A percentile compares a stretch with the other conserved stretches of the same genome.
These are phyloP conservation scores for Endoconidiophora polonica DNA, from an alignment of 2,329 filamentous ascomycete species.

Conservation along the genomic window DNA sequence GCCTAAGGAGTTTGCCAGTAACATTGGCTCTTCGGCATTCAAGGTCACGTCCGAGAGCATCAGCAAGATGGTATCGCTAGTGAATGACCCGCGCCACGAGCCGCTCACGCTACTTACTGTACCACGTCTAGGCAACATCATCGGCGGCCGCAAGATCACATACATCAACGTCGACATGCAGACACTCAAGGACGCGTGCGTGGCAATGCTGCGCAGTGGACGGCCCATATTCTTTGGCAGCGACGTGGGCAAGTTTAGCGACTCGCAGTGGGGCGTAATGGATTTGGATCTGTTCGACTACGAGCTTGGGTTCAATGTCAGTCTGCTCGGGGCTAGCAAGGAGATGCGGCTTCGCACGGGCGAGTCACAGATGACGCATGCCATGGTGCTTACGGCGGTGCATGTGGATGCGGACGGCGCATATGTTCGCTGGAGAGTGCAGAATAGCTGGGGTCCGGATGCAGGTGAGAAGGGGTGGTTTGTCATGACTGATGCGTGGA, in stretches of 20 bases:
- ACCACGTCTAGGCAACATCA: constrained; percentile 62
- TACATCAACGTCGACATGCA: constrained; percentile 71
- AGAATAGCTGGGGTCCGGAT: constrained; percentile 65
- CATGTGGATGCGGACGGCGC: constrained; percentile 51
- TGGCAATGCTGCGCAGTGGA: constrained; percentile 62
- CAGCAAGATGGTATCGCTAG: constrained; percentile 57
- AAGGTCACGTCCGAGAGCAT: constrained; percentile 41
- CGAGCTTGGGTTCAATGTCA: constrained; percentile 66
- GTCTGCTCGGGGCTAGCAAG: constrained; percentile 58
- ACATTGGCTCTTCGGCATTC: constrained; percentile 26
- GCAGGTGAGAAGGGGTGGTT: constrained; percentile 70
- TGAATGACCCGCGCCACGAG: constrained; percentile 69
- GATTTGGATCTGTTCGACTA: constrained; percentile 64
- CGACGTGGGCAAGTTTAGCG: constrained; percentile 72
- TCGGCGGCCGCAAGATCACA: constrained; percentile 56
- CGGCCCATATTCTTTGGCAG: constrained; percentile 77
- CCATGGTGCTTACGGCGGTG: constrained; percentile 80
- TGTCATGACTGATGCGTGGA: constrained; percentile 71
- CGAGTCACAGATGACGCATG: constrained; percentile 76
- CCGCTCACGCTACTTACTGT: constrained; percentile 60
- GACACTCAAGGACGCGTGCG: constrained; percentile 54
- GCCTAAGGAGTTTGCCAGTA: constrained; percentile 54
- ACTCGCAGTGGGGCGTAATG: constrained; percentile 56
- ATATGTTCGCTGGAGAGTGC: constrained; percentile 64
- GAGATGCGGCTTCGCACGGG: constrained; percentile 55